Percentiles rank a stretch among this genome's conserved stretches.
phyloP scores from a whole-genome alignment of 805 yeast genomes.

The Lachancea meyersii region DNA sequence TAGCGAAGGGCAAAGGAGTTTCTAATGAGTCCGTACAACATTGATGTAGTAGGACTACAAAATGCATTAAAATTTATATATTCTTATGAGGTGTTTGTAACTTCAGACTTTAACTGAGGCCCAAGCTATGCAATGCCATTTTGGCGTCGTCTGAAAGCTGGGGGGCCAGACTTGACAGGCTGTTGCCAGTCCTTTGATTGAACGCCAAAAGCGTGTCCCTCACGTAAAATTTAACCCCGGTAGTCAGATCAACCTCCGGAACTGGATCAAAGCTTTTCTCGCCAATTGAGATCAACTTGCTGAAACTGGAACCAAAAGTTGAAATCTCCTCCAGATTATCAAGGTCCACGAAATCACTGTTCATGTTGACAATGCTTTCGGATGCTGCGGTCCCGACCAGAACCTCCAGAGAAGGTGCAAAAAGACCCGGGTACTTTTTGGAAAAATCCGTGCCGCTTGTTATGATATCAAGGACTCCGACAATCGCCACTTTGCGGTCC shows the following conservation, averaged over 20 bases:
- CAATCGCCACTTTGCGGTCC: conserved; percentile 48
- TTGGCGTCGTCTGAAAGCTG: conserved; percentile 27
- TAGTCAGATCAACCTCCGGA: conserved; percentile 38
- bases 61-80: background rate
- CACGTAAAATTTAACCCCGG: conserved; percentile 23
- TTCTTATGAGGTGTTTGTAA: background rate
- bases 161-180: conserved; percentile 20
- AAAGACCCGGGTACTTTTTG: conserved; percentile 39
- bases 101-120: conserved; percentile 2
- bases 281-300: conserved; percentile 61
- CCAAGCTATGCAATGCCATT: conserved; percentile 18
- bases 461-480: conserved; percentile 47
- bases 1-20: background rate
- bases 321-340: conserved; percentile 63
- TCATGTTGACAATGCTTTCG: conserved; percentile 35
- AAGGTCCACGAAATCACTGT: conserved; percentile 35
- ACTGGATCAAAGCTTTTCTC: conserved; percentile 65
- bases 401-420: conserved; percentile 40
- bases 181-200: conserved; percentile 16
- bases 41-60: conserved; percentile 1
- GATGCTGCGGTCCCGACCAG: conserved; percentile 37
- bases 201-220: conserved; percentile 21
- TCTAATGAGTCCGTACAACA: conserved; percentile 1
- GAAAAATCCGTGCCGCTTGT: conserved; percentile 29
- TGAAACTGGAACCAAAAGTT: conserved; percentile 81